Evolutionary conservation across 768 basidiomycete species (phyloP).

Genomic region (Gelatoporia subvermispora): DNA sequence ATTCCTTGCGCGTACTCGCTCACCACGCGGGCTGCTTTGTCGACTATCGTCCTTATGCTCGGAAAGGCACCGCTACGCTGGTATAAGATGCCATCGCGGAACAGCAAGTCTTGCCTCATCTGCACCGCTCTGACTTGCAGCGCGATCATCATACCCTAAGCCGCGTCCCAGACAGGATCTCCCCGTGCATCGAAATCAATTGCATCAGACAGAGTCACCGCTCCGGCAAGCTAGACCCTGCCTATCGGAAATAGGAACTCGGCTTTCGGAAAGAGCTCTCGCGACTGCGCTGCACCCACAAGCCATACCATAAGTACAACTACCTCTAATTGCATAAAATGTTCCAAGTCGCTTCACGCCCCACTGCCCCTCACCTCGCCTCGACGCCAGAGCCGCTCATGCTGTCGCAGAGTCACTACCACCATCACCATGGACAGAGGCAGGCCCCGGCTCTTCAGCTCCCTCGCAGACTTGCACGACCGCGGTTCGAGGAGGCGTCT

Average conservation of each 20-base stretch:
- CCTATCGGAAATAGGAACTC: not conserved
- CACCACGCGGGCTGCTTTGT: conserved; percentile 11
- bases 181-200: too few species aligned
- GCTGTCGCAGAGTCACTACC: conserved; percentile 17
- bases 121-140: conserved; percentile 3
- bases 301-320: not conserved
- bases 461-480: conserved; percentile 71
- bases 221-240: too few species aligned
- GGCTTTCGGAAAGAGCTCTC: too few species aligned
- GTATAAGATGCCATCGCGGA: conserved; percentile 16
- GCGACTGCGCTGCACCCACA: not conserved
- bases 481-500: conserved; percentile 57
- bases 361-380: conserved; percentile 16
- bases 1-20: conserved; percentile 11
- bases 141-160: too few species aligned
- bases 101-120: not conserved
- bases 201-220: too few species aligned
- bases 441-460: conserved; percentile 49
- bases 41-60: conserved; percentile 16
- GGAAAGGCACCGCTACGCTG: conserved; percentile 5
- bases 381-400: conserved; percentile 15
- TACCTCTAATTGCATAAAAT: conserved; percentile 7
- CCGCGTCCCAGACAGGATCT: too few species aligned
- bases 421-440: conserved; percentile 4
- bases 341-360: conserved; percentile 27